phyloP scores from a whole-genome alignment of 495 filamentous ascomycete species.

The Podospora pseudoanserina region DNA sequence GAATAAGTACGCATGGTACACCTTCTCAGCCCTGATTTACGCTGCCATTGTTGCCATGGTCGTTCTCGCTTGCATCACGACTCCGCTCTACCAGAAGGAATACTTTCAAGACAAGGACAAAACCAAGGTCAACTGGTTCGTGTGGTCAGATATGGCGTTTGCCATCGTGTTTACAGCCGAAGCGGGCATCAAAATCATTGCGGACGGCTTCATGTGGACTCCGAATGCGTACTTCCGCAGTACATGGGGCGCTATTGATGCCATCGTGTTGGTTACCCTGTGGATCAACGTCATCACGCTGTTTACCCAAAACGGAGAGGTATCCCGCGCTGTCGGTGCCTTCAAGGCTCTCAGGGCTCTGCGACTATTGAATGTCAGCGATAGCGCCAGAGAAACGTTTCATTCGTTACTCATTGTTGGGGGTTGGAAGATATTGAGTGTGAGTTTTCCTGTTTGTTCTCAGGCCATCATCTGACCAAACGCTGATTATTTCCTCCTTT shows the following conservation, averaged over 20 bases:
- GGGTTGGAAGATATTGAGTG: constrained; percentile 79
- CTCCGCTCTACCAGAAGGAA: constrained; percentile 84
- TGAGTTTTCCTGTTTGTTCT: constrained; percentile 44
- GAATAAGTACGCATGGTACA: constrained; percentile 83
- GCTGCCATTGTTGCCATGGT: constrained; percentile 96
- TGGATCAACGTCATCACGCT: constrained; percentile 93
- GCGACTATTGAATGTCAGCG: constrained; percentile 88
- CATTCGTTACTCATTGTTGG: constrained; percentile 93
- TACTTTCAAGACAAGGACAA: constrained; percentile 53
- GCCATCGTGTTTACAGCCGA: constrained; percentile 84
- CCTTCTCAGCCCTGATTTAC: constrained; percentile 92
- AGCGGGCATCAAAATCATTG: constrained; percentile 87
- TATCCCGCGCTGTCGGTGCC: constrained; percentile 87
- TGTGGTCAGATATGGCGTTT: constrained; percentile 87
- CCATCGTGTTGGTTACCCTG: constrained; percentile 83
- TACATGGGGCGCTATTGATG: constrained; percentile 97
- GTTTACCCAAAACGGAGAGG: constrained; percentile 67
- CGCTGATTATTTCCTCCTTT: constrained; percentile 14
- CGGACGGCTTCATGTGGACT: constrained; percentile 95
- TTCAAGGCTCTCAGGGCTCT: constrained; percentile 98
- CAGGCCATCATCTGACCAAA: neutral
- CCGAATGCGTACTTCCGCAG: constrained; percentile 96
- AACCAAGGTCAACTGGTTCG: constrained; percentile 77
- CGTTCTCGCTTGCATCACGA: constrained; percentile 87
- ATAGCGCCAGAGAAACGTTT: constrained; percentile 93